Percentiles rank a stretch among this genome's conserved stretches.
These are phyloP conservation scores for Irpex sp. DNA, from an alignment of 1,284 basidiomycete genomes.

Conservation along the genomic window DNA sequence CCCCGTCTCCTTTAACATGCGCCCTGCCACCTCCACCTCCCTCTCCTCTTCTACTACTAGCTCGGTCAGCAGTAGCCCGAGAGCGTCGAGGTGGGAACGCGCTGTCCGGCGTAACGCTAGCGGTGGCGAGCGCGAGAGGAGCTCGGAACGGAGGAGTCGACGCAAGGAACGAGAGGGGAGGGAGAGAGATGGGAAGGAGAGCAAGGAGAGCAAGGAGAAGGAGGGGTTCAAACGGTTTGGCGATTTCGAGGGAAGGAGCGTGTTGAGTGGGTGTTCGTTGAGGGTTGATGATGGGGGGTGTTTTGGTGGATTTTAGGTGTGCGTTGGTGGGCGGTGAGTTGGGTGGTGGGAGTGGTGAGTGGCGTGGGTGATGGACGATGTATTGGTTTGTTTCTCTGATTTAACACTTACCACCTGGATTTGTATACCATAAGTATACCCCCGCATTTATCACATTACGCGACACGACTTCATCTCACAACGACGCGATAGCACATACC, in stretches of 20 bases:
- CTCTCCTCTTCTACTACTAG: neutral
- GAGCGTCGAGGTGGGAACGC: neutral
- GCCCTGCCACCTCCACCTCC: neutral
- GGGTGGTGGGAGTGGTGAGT: too few relatives aligned
- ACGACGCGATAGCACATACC: too few relatives aligned
- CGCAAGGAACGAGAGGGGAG: neutral
- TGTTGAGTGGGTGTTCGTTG: slow-evolving; percentile 16
- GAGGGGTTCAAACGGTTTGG: slow-evolving; percentile 23
- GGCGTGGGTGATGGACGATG: too few relatives aligned
- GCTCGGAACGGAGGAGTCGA: neutral
- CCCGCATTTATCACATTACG: too few relatives aligned
- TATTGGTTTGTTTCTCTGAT: too few relatives aligned
- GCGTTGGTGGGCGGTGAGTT: too few relatives aligned
- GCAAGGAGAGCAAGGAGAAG: neutral
- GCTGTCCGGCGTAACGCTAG: neutral
- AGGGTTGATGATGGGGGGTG: slow-evolving; percentile 29
- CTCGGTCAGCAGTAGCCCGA: neutral
- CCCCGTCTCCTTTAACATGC: slow-evolving; percentile 17
- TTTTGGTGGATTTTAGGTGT: slow-evolving; percentile 31
- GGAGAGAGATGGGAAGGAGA: neutral
- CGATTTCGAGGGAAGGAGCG: slow-evolving; percentile 7
- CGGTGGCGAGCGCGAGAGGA: neutral
- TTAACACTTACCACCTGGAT: too few relatives aligned
- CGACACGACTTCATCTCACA: too few relatives aligned
- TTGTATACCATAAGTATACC: too few relatives aligned